Evolutionary conservation across 768 basidiomycete species (phyloP).

Genomic region (Tephrocybe sp.): DNA sequence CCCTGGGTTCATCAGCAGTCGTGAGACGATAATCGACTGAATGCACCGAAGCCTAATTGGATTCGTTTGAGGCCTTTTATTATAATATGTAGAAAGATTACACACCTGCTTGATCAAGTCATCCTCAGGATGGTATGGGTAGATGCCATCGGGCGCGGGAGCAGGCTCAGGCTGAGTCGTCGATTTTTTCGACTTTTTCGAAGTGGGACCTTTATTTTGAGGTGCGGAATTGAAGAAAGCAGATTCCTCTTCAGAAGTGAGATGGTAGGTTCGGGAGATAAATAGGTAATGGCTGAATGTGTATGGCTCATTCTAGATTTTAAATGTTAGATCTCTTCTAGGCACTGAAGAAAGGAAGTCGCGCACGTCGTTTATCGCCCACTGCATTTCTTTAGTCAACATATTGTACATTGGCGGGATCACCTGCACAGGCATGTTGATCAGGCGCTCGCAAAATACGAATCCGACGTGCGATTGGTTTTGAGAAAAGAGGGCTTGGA

Average conservation of each 20-base stretch:
- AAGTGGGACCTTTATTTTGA: conserved; percentile 20
- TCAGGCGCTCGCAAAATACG: conserved; percentile 81
- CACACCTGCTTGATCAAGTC: conserved; percentile 62
- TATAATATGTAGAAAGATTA: neutral
- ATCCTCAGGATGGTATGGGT: conserved; percentile 85
- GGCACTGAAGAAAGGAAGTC: neutral
- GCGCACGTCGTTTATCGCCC: conserved; percentile 64
- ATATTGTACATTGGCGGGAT: conserved; percentile 91
- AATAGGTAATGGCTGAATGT: conserved; percentile 72
- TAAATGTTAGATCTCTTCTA: neutral
- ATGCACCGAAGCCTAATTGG: conserved; percentile 5
- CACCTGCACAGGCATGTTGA: conserved; percentile 96
- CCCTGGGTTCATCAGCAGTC: conserved; percentile 45
- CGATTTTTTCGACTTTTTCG: conserved; percentile 36
- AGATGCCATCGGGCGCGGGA: conserved; percentile 48
- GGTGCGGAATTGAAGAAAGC: conserved; percentile 41
- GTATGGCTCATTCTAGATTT: conserved; percentile 56
- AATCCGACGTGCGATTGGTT: conserved; percentile 67
- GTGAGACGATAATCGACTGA: conserved; percentile 50
- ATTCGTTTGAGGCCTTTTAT: neutral
- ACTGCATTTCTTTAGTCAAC: conserved; percentile 79
- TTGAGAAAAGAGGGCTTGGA: conserved; percentile 53
- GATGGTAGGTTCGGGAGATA: conserved; percentile 75
- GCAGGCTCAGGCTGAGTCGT: conserved; percentile 17
- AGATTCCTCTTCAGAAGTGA: conserved; percentile 68